Evolutionary conservation across 257 asterid genomes (phyloP).

Genomic region (Solanum rostratum): DNA sequence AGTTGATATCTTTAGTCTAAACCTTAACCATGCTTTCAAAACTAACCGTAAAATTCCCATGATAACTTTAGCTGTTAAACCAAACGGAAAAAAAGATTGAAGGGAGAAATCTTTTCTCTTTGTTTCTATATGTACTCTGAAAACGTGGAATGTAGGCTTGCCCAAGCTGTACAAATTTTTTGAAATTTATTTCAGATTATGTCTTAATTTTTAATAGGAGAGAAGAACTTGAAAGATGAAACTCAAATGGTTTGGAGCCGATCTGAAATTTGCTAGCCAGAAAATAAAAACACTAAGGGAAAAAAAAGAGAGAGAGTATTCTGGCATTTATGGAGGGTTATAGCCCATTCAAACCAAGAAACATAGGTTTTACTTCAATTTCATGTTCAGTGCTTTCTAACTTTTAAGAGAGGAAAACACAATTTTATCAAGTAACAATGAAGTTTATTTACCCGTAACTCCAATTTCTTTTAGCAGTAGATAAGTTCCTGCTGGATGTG

Average conservation of each 20-base stretch:
- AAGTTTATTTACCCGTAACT: background rate
- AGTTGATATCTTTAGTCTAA: background rate
- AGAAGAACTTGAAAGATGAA: background rate
- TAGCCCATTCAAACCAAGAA: background rate
- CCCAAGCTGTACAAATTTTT: background rate
- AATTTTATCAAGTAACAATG: background rate
- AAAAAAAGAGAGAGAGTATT: background rate
- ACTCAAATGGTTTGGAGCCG: background rate
- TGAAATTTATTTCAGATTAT: background rate
- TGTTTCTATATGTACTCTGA: background rate
- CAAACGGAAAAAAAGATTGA: background rate
- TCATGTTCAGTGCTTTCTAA: background rate
- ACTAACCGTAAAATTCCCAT: background rate
- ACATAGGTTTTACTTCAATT: background rate
- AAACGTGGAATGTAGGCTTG: background rate
- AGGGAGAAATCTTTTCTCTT: background rate
- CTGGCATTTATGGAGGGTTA: background rate
- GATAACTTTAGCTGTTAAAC: background rate
- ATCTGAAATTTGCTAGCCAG: background rate
- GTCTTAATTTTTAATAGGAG: background rate
- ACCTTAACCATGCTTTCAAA: background rate
- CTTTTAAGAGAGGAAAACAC: background rate
- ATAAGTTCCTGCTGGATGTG: background rate
- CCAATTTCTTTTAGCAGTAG: constrained; percentile 8
- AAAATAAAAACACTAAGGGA: background rate